Evolutionary conservation across 2,329 filamentous ascomycete species (phyloP).

Genomic region (Ceratocystis colombiana): DNA sequence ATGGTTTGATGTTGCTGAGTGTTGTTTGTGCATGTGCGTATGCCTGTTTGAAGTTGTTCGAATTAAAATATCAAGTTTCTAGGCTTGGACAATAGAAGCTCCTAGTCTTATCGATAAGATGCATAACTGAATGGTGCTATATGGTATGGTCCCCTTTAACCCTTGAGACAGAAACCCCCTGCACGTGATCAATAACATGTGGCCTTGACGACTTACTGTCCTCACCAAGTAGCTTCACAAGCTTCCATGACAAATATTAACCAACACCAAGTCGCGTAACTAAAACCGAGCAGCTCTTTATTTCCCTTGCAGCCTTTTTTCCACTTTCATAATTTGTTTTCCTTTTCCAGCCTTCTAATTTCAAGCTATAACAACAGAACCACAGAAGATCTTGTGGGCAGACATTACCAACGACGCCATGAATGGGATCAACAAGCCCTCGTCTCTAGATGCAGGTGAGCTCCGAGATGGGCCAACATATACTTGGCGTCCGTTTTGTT

Average conservation of each 20-base stretch:
- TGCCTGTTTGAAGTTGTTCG: background rate
- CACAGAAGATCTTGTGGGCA: background rate
- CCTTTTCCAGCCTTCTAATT: background rate
- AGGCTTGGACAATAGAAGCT: background rate
- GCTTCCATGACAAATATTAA: background rate
- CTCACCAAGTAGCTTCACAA: background rate
- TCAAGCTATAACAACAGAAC: background rate
- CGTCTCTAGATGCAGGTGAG: constrained; percentile 40
- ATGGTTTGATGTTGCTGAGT: background rate
- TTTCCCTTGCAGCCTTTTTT: background rate
- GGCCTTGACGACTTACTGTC: constrained; percentile 5
- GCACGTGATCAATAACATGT: constrained; percentile 10
- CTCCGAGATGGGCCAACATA: constrained; percentile 1
- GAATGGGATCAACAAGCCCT: constrained; percentile 30
- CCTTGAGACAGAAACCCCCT: background rate
- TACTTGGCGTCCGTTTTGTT: constrained; percentile 8
- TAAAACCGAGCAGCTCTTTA: background rate
- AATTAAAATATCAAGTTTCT: background rate
- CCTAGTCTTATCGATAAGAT: background rate
- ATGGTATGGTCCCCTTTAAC: background rate
- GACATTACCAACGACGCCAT: constrained; percentile 10
- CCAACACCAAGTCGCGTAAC: background rate
- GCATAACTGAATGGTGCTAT: no score
- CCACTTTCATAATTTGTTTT: background rate
- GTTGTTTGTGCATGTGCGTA: background rate